Conservation (phyloP, 2,329 filamentous ascomycete species). For the Xenoacremonium recifei region DNA sequence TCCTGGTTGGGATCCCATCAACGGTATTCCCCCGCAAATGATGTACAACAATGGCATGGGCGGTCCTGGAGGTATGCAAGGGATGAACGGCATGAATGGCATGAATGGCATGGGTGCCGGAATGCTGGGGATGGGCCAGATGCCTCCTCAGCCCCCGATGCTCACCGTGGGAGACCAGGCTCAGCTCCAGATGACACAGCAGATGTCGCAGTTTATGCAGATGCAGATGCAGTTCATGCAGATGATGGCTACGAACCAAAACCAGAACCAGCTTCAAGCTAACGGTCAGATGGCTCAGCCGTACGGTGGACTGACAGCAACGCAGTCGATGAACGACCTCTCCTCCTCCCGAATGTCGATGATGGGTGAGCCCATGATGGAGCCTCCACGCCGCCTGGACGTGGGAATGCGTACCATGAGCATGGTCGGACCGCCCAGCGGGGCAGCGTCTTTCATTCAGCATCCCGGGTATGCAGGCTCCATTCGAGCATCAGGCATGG, state of each 20-base stretch:
- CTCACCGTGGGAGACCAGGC: slow-evolving; percentile 66
- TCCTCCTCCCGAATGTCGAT: slow-evolving; percentile 44
- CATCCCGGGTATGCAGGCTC: slow-evolving; percentile 35
- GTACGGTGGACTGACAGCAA: slow-evolving; percentile 27
- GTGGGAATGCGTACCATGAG: slow-evolving; percentile 70
- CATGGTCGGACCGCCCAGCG: slow-evolving; percentile 74
- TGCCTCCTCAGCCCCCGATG: slow-evolving; percentile 39
- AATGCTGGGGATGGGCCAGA: slow-evolving; percentile 26
- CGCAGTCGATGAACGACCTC: slow-evolving; percentile 44
- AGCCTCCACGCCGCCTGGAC: slow-evolving; percentile 41
- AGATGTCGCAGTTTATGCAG: slow-evolving; percentile 86
- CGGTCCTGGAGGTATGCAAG: slow-evolving; percentile 25
- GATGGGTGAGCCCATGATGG: slow-evolving; percentile 45
- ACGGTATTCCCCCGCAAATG: slow-evolving; percentile 45
- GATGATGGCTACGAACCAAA: slow-evolving; percentile 58
- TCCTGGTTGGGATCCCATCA: slow-evolving; percentile 47
- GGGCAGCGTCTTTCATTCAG: slow-evolving; percentile 57
- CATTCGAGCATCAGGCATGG: slow-evolving; percentile 40
- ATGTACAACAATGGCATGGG: slow-evolving; percentile 33
- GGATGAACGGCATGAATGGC: slow-evolving; percentile 22
- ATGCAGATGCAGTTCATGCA: slow-evolving; percentile 97
- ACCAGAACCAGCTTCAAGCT: slow-evolving; percentile 26
- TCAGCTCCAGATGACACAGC: slow-evolving; percentile 77
- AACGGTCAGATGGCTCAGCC: slow-evolving; percentile 28
- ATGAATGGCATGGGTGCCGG: slow-evolving; percentile 22